These are phyloP conservation scores for Carex scoparia DNA, from an alignment of 176 grass and related monocot species.

Conservation along the genomic window DNA sequence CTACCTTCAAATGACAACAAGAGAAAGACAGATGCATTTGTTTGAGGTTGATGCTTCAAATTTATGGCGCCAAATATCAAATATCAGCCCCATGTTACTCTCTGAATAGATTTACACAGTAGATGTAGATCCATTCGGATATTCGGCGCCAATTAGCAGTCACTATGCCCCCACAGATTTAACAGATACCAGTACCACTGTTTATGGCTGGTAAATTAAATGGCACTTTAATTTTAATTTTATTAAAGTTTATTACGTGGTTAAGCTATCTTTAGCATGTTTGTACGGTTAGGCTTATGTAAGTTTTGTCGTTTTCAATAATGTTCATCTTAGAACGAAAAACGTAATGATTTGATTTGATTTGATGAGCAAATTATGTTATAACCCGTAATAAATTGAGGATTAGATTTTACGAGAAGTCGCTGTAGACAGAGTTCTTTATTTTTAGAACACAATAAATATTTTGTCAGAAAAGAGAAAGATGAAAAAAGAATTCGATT, in stretches of 20 bases:
- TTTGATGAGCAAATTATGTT: not conserved
- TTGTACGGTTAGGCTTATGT: not conserved
- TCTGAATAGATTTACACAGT: not conserved
- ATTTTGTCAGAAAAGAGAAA: no score
- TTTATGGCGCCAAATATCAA: not conserved
- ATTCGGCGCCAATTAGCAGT: not conserved
- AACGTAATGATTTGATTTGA: not conserved
- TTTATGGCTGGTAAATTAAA: not conserved
- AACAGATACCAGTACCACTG: not conserved
- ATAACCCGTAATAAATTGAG: not conserved
- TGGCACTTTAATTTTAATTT: not conserved
- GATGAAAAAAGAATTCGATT: no score
- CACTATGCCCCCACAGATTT: not conserved
- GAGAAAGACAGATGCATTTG: not conserved
- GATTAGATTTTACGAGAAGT: not conserved
- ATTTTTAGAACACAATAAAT: no score
- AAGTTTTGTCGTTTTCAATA: not conserved
- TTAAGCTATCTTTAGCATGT: not conserved
- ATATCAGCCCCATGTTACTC: not conserved
- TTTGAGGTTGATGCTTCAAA: not conserved
- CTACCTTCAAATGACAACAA: not conserved
- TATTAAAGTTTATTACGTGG: not conserved
- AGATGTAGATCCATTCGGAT: not conserved
- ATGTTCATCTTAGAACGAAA: not conserved
- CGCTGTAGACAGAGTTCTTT: not conserved